Evolutionary conservation across 2,329 filamentous ascomycete species (phyloP).

Genomic region (Lasiodiplodia citricola): DNA sequence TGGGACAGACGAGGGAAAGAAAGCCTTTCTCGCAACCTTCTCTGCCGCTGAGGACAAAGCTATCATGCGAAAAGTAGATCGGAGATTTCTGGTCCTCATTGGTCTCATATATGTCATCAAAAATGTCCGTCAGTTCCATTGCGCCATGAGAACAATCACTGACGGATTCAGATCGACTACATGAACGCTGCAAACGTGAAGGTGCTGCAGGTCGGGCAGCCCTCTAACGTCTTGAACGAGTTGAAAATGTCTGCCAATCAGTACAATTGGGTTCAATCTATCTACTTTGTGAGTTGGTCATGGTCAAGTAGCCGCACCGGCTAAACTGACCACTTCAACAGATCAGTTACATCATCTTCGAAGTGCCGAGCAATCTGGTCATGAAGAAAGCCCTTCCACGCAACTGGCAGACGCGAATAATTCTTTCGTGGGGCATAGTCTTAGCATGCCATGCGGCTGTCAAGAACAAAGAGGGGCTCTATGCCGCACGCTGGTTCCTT

Average conservation of each 20-base stretch:
- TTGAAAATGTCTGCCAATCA: slow-evolving; percentile 33
- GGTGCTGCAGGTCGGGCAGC: slow-evolving; percentile 33
- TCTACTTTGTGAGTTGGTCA: slow-evolving; percentile 29
- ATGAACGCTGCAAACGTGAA: slow-evolving; percentile 35
- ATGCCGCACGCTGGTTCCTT: slow-evolving; percentile 34
- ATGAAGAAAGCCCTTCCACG: slow-evolving; percentile 45
- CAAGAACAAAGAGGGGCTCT: slow-evolving; percentile 34
- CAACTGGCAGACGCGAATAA: slow-evolving; percentile 43
- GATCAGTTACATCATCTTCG: slow-evolving; percentile 36
- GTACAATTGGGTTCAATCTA: slow-evolving; percentile 35
- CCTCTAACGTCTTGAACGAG: slow-evolving; percentile 31
- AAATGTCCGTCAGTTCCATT: slow-evolving; percentile 27
- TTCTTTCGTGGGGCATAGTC: slow-evolving; percentile 36
- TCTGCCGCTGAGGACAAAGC: slow-evolving; percentile 33
- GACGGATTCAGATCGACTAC: slow-evolving; percentile 32
- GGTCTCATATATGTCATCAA: slow-evolving; percentile 37
- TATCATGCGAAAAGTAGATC: slow-evolving; percentile 35
- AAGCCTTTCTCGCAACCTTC: slow-evolving; percentile 33
- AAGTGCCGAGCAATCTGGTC: slow-evolving; percentile 43
- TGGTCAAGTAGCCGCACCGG: background rate
- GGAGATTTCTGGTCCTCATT: slow-evolving; percentile 32
- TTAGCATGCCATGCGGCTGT: slow-evolving; percentile 39
- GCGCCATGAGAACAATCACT: background rate
- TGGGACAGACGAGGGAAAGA: slow-evolving; percentile 31
- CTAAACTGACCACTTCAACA: slow-evolving; percentile 8